A percentile compares a stretch with the other conserved stretches of the same genome.
These are phyloP conservation scores for Zygosaccharomyces pseudobailii DNA, from an alignment of 1,139 yeast species.

Conservation along the genomic window DNA sequence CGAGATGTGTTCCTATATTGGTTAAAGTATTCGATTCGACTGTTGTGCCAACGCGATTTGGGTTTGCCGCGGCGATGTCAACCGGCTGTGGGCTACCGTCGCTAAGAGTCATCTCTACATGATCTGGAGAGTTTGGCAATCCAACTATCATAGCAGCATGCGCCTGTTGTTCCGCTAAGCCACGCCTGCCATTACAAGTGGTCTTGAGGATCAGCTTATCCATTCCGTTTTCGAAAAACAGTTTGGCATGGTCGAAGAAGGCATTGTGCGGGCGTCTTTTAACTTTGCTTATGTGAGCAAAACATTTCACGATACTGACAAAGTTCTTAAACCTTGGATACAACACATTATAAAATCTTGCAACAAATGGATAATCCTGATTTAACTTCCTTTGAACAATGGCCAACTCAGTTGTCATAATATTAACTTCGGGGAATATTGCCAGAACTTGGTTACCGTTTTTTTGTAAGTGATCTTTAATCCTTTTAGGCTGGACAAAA, in stretches of 20 bases:
- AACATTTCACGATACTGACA: conserved; percentile 46
- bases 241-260: conserved; percentile 13
- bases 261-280: conserved; percentile 16
- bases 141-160: conserved; percentile 11
- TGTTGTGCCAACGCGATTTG: not conserved
- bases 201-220: conserved; percentile 25
- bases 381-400: conserved; percentile 48
- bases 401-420: conserved; percentile 46
- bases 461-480: conserved; percentile 11
- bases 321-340: conserved; percentile 55
- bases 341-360: conserved; percentile 48
- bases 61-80: not conserved
- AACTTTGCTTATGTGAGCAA: conserved; percentile 42
- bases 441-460: conserved; percentile 36
- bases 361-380: conserved; percentile 46
- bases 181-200: conserved; percentile 16
- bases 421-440: conserved; percentile 68
- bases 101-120: conserved; percentile 5
- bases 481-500: conserved; percentile 10
- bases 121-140: conserved; percentile 7
- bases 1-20: conserved; percentile 11
- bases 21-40: not conserved
- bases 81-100: conserved; percentile 3
- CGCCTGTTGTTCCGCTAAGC: conserved; percentile 5
- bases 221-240: conserved; percentile 20